phyloP scores from a whole-genome alignment of 2,329 filamentous ascomycete genomes.

The Botrytis elliptica region DNA sequence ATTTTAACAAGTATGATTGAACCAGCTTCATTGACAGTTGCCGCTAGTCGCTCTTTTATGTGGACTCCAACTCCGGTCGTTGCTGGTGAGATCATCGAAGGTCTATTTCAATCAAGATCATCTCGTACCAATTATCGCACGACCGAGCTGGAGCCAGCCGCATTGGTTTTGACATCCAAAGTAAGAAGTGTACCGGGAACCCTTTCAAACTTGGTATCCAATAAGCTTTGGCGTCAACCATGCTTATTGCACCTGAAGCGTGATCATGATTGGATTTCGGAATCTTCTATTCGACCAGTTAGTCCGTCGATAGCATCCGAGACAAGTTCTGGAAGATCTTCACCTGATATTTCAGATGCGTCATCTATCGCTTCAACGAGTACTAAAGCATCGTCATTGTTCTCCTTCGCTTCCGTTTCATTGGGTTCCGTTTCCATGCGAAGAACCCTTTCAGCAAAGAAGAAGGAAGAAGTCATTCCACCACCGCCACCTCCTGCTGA shows the following conservation, averaged over 20 bases:
- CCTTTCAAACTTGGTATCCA: conserved; percentile 29
- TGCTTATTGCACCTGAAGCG: conserved; percentile 17
- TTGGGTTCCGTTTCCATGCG: conserved; percentile 19
- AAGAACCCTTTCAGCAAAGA: conserved; percentile 26
- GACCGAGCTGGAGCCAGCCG: conserved; percentile 30
- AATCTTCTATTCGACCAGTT: conserved; percentile 36
- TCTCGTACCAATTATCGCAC: conserved; percentile 28
- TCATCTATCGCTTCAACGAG: conserved; percentile 38
- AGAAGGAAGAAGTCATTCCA: conserved; percentile 10
- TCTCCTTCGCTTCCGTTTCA: not conserved
- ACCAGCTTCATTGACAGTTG: not conserved
- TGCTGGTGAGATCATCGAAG: conserved; percentile 2
- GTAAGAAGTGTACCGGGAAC: conserved; percentile 22
- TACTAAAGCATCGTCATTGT: conserved; percentile 39
- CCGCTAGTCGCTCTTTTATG: conserved; percentile 11
- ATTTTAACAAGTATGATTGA: conserved; percentile 19
- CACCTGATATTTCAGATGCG: conserved; percentile 34
- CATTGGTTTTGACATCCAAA: conserved; percentile 32
- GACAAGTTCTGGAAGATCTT: conserved; percentile 35
- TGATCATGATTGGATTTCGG: conserved; percentile 39
- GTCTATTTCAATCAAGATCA: conserved; percentile 28
- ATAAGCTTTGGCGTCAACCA: conserved; percentile 32
- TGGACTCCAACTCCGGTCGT: conserved; percentile 24
- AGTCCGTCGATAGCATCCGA: conserved; percentile 37
- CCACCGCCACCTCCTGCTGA: conserved; percentile 23